phyloP scores from a whole-genome alignment of 139 green algal species.

The Microglena sp. region DNA sequence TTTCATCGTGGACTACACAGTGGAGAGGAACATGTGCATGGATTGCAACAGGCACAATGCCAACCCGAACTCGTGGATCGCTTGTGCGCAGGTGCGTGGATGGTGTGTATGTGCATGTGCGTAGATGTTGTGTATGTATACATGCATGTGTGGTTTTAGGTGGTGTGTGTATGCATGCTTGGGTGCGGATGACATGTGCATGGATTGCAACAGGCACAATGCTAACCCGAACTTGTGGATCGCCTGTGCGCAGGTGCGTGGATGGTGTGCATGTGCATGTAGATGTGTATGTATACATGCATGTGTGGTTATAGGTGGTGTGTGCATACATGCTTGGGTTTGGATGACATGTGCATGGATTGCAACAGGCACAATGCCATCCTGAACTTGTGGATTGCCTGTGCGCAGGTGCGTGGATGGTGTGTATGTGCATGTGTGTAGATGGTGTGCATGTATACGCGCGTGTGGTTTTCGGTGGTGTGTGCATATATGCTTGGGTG shows the following conservation, averaged over 20 bases:
- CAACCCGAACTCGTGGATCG: slow-evolving; percentile 92
- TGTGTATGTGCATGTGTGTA: no score
- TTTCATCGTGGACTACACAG: slow-evolving; percentile 89
- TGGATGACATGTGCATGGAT: not conserved
- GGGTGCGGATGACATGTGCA: not conserved
- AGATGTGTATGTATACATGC: no score
- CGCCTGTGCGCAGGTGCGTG: slow-evolving; percentile 78
- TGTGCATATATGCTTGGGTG: no score
- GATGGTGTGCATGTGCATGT: no score
- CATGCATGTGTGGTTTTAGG: no score
- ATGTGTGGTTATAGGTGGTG: no score
- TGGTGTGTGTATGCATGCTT: no score
- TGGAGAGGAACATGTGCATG: slow-evolving; percentile 94
- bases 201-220: not conserved
- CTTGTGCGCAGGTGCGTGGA: slow-evolving; percentile 67
- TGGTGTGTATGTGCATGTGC: no score
- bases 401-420: slow-evolving; percentile 79
- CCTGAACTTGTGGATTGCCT: slow-evolving; percentile 83
- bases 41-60: slow-evolving; percentile 75
- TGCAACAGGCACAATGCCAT: not conserved
- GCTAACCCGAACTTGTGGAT: slow-evolving; percentile 64
- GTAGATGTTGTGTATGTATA: no score
- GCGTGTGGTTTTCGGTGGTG: no score
- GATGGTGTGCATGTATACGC: no score
- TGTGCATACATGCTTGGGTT: no score